Evolutionary conservation across 73 alveolate genomes (phyloP), one percentile per base, ranked within the genome.

Genomic region (Blepharisma stoltei): DNA sequence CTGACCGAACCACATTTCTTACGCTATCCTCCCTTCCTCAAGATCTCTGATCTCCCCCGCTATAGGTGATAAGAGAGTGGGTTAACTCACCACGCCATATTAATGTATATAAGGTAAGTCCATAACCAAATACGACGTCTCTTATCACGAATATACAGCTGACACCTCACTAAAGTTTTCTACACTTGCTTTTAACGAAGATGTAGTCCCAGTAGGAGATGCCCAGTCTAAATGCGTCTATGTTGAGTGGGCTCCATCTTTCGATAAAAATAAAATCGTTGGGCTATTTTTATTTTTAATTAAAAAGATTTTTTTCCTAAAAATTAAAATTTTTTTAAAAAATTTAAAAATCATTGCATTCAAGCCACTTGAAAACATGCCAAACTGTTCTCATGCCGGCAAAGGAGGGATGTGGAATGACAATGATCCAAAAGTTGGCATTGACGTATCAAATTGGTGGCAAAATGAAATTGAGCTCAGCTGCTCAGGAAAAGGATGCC

Each of bases 151-250:
- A 25, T 60, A 60, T 60, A 11, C 76, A 60, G 21, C 41, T 4
- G 52, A 60, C 3, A 60, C 76, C 55, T 9, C 41, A 3, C 0
- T 25, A 3, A 60, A 60, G 21, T 60, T 60, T 27, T 9, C 76
- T 21, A 60, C 76, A 11, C 52, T 60, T 37, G 52, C 52, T 11
- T 25, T 60, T 25, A 37, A n/a, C 14, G 76, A 60, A 11, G 49
- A 37, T 11, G 21, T 60, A 21, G 76, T 60, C 41, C 76, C 76
- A 11, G 49, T 21, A 21, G 76, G 76, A 21, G 76, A 60, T 27
- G 37, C 76, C 2, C 55, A 37, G 21, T n/a, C 14, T 21, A 60
- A 60, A 37, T 60, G 76, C 52, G 21, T 60, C 21, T 37, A 60
- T 37, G 21, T 60, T 25, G 41, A 20, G 21, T 27, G 37, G 52